phyloP scores from a whole-genome alignment of 164 flowering plant genomes.

The Cinnamomum micranthum region DNA sequence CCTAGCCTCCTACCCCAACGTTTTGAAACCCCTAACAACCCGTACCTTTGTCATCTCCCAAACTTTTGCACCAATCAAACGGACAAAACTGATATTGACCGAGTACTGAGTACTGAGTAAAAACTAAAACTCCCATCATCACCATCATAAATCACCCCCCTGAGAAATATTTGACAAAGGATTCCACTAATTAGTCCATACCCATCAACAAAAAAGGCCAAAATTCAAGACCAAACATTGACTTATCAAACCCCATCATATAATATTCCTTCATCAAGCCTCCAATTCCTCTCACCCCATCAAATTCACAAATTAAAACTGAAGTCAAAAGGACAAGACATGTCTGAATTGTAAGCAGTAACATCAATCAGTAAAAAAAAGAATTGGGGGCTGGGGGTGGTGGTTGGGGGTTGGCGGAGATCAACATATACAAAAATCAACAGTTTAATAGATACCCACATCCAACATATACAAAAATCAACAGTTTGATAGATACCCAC shows the following conservation, averaged over 20 bases:
- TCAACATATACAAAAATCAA: neutral
- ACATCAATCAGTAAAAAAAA: no score
- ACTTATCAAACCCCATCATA: neutral
- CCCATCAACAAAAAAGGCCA: neutral
- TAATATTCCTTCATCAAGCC: neutral
- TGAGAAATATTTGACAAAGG: no score
- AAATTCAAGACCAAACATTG: neutral
- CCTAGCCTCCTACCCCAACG: neutral
- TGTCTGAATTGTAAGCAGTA: no score
- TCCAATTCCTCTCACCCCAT: neutral
- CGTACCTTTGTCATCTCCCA: neutral
- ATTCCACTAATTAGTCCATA: no score
- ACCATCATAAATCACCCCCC: no score
- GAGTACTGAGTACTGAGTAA: no score
- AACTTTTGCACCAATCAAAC: neutral
- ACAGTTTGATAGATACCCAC: constrained; percentile 1
- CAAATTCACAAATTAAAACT: neutral
- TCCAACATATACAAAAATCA: no score
- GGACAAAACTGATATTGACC: no score
- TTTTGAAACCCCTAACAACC: neutral
- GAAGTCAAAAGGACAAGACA: neutral
- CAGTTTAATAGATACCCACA: constrained; percentile 2
- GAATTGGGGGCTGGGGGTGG: no score
- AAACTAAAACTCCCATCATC: no score
- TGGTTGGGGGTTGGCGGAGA: no score